phyloP scores from a whole-genome alignment of 2,329 filamentous ascomycete species.

The Simplicillium sp. region DNA sequence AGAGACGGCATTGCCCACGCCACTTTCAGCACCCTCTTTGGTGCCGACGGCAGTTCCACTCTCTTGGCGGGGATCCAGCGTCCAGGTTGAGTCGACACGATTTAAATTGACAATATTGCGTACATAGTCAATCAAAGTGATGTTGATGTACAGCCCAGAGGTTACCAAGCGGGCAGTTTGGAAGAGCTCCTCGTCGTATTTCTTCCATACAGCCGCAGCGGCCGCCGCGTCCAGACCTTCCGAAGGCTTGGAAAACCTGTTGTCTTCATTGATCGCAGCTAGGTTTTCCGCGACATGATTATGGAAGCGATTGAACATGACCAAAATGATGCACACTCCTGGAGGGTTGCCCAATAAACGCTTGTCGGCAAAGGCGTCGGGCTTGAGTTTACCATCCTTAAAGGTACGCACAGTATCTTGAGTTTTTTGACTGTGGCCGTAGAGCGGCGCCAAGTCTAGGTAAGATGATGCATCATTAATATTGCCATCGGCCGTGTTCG shows the following conservation, averaged over 20 bases:
- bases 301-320: conserved; percentile 81
- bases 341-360: conserved; percentile 63
- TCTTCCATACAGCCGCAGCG: conserved; percentile 45
- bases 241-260: conserved; percentile 61
- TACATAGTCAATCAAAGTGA: conserved; percentile 69
- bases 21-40: conserved; percentile 52
- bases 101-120: conserved; percentile 61
- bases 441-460: conserved; percentile 61
- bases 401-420: conserved; percentile 61
- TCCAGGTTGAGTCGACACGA: conserved; percentile 62
- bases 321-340: conserved; percentile 58
- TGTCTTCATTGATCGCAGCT: conserved; percentile 76
- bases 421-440: conserved; percentile 58
- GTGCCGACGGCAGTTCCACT: conserved; percentile 48
- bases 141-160: conserved; percentile 68
- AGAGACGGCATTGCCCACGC: conserved; percentile 73
- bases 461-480: conserved; percentile 62
- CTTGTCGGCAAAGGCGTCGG: conserved; percentile 63
- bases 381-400: conserved; percentile 61
- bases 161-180: conserved; percentile 70
- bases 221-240: conserved; percentile 38
- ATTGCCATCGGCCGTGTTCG: conserved; percentile 49
- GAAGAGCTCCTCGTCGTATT: conserved; percentile 70
- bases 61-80: conserved; percentile 65
- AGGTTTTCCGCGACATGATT: conserved; percentile 76